Percentiles rank a stretch among this genome's conserved stretches.
These are phyloP conservation scores for Rhizomucor pusillus DNA, from an alignment of 371 early-diverging fungal genomes.

Conservation along the genomic window DNA sequence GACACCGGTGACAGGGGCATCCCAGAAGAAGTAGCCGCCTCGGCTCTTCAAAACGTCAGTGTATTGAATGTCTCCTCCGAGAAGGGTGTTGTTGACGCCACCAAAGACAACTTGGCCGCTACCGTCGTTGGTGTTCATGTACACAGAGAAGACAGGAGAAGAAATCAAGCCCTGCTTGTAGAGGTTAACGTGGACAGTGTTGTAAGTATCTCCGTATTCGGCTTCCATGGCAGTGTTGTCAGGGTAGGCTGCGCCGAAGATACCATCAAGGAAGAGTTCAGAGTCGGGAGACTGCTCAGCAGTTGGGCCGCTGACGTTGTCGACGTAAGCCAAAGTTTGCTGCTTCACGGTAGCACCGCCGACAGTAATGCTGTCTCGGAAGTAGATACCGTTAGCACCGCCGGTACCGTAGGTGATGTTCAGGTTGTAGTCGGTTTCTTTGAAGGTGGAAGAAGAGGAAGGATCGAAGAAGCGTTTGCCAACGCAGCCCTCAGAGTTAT, in stretches of 20 bases:
- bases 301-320: conserved; percentile 3
- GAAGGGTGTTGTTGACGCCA: neutral
- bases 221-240: neutral
- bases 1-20: neutral
- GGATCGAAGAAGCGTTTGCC: neutral
- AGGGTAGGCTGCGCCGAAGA: conserved; percentile 12
- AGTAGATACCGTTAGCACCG: conserved; percentile 6
- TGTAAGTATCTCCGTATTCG: neutral
- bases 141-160: neutral
- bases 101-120: neutral
- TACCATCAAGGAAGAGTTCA: conserved; percentile 6
- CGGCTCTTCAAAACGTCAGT: neutral
- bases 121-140: neutral
- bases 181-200: neutral
- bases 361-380: conserved; percentile 5
- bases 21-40: neutral
- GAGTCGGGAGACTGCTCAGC: neutral
- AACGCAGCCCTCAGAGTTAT: neutral
- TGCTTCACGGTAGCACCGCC: neutral
- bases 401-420: conserved; percentile 5
- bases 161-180: neutral
- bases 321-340: conserved; percentile 8
- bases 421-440: neutral
- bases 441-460: conserved; percentile 3
- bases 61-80: neutral